Base-by-base conservation (phyloP, 129 eudicot species). In the Tagetes patula region DNA sequence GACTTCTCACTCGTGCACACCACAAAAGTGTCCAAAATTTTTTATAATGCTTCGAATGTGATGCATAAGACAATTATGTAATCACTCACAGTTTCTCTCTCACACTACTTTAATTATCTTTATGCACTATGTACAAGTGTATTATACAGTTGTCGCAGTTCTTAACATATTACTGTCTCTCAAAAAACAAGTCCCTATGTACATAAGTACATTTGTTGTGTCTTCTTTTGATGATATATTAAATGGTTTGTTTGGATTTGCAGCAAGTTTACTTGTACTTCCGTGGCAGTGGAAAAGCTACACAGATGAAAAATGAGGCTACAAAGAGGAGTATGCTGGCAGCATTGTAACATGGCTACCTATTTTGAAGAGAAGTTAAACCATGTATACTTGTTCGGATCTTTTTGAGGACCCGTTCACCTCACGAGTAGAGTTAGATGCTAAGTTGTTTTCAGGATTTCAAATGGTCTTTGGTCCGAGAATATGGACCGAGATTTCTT, bases 201-300 rank as follows among this genome's bases (percentile, higher is more conserved):
- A 38, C 9, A 38, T n/a, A 27, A 4, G n/a, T 40, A 39, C 6
- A 58, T 58, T 45, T 13, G 12, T 7, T 69, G 13, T n/a, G 41
- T 27, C 31, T 20, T 60, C 2, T 43, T 67, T 32, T 7, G 2
- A 5, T 3, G 1, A 61, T 3, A 20, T 0, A 13, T 34, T 5
- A 14, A 40, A 56, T 59, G 43, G 50, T 68, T 42, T 67, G 62
- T 54, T 46, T 77, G 52, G 34, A 72, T 53, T 2, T 79, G 82
- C 69, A 79, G 82, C 78, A 79, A 72, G 78, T 79, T 43, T 79
- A 79, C 67, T 41, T 78, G 81, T 88, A 89, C 80, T 91, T 91
- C 78, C 83, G 97, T 43, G 97, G 97, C 37, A 91, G 96, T 71
- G 97, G 96, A 31, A 91, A 88, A 80, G 89, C 89, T 42, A 88